Conservation (phyloP, 2,329 filamentous ascomycete genomes). For the Elsinoe perseae region DNA sequence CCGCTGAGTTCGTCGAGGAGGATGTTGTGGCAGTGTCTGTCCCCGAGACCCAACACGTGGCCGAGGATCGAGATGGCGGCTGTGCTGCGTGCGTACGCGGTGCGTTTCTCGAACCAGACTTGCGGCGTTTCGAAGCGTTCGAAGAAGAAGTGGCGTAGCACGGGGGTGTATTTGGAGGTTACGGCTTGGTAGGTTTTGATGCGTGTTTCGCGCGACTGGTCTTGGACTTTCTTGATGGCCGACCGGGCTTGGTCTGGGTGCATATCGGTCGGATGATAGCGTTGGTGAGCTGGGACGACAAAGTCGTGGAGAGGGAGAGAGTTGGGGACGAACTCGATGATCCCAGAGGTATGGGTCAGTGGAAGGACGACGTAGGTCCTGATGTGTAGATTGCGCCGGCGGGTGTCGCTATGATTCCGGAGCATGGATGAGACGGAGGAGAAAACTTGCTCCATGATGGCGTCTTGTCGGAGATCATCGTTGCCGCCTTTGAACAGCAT, state of each 20-base stretch:
- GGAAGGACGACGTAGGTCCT: conserved; percentile 96
- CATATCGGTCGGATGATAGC: conserved; percentile 77
- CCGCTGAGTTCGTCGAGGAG: conserved; percentile 81
- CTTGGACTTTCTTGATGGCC: conserved; percentile 66
- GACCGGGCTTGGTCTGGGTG: conserved; percentile 70
- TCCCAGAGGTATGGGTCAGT: conserved; percentile 71
- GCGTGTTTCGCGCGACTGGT: conserved; percentile 60
- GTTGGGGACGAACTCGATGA: conserved; percentile 95
- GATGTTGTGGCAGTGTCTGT: conserved; percentile 95
- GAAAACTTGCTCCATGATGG: conserved; percentile 99
- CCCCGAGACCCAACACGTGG: conserved; percentile 84
- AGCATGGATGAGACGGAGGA: conserved; percentile 87
- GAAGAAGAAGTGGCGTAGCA: conserved; percentile 96
- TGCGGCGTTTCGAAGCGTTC: conserved; percentile 90
- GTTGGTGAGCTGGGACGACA: conserved; percentile 80
- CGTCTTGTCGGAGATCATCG: conserved; percentile 92
- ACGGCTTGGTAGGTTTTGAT: conserved; percentile 70
- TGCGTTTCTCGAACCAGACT: conserved; percentile 84
- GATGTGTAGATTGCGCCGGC: conserved; percentile 81
- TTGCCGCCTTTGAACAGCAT: conserved; percentile 92
- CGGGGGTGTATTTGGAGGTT: conserved; percentile 75
- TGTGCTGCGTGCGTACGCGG: conserved; percentile 88
- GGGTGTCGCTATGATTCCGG: conserved; percentile 75
- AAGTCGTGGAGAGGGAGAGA: conserved; percentile 90
- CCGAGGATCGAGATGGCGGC: conserved; percentile 93